Percentiles rank a stretch among this genome's conserved stretches.
Conservation (phyloP, 441 rosid species). For the Syzygium malaccense region DNA sequence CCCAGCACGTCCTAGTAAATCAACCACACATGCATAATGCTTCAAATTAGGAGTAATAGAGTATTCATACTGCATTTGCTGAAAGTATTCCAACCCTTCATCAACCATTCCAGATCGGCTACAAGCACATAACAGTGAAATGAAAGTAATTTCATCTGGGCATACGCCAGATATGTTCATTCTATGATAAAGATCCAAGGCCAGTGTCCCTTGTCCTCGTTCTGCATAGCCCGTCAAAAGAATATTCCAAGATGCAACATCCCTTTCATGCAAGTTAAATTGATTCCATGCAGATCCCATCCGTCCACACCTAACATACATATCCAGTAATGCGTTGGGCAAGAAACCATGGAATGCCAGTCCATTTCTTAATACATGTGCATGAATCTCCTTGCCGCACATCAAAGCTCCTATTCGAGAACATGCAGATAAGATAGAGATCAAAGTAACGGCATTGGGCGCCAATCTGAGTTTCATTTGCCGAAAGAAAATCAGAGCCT, state of each 20-base stretch:
- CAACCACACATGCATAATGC: conserved; percentile 86
- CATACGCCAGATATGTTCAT: conserved; percentile 48
- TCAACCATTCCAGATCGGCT: conserved; percentile 79
- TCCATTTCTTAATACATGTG: conserved; percentile 58
- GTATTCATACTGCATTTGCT: conserved; percentile 43
- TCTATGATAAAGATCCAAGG: conserved; percentile 45
- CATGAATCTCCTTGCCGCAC: conserved; percentile 93
- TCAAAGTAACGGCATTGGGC: conserved; percentile 71
- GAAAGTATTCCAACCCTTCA: conserved; percentile 60
- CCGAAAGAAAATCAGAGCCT: conserved; percentile 69
- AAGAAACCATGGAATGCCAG: conserved; percentile 59
- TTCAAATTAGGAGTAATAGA: conserved; percentile 59
- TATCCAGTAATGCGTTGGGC: conserved; percentile 75
- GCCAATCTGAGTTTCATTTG: conserved; percentile 49
- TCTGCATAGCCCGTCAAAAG: conserved; percentile 71
- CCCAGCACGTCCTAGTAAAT: conserved; percentile 84
- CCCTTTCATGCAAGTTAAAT: conserved; percentile 49
- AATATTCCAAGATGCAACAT: conserved; percentile 87
- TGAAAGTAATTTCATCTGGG: conserved; percentile 75
- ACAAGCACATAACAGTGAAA: conserved; percentile 75
- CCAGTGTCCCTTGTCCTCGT: conserved; percentile 47
- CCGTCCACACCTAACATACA: conserved; percentile 87
- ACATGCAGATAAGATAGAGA: conserved; percentile 74
- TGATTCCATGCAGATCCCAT: conserved; percentile 64
- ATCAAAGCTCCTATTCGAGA: conserved; percentile 77